These are phyloP conservation scores for Xylariaceae sp. DNA, from an alignment of 2,329 filamentous ascomycete species.

Conservation along the genomic window DNA sequence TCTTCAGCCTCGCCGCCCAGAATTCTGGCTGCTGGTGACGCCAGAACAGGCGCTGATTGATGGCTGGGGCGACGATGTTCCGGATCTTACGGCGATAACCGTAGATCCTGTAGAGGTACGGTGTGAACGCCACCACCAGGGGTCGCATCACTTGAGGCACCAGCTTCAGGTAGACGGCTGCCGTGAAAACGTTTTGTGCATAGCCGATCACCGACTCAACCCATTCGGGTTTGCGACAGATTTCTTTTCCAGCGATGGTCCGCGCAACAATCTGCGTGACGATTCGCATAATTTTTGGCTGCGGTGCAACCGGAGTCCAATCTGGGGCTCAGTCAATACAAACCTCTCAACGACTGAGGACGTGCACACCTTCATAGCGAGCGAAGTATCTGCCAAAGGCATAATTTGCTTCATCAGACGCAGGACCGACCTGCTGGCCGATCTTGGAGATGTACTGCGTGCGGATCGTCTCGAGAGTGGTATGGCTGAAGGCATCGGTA, in stretches of 20 bases:
- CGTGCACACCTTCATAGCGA: constrained; percentile 6
- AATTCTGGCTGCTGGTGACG: constrained; percentile 8
- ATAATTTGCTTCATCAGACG: constrained; percentile 3
- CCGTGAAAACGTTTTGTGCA: constrained; percentile 12
- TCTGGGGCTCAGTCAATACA: neutral
- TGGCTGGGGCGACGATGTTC: constrained; percentile 1
- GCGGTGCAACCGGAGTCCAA: constrained; percentile 11
- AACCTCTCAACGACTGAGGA: neutral
- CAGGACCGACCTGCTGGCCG: constrained; percentile 13
- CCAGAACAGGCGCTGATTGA: constrained; percentile 7
- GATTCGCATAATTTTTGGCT: constrained; percentile 12
- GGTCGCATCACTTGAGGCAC: constrained; percentile 5
- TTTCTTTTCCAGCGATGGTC: constrained; percentile 12
- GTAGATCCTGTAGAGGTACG: constrained; percentile 13
- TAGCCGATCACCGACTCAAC: constrained; percentile 6
- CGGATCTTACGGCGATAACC: constrained; percentile 7
- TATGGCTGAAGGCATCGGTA: constrained; percentile 12
- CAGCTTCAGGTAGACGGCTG: constrained; percentile 8
- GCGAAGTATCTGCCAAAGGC: constrained; percentile 11
- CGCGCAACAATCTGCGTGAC: constrained; percentile 13
- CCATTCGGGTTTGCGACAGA: constrained; percentile 17
- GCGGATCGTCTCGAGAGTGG: constrained; percentile 10
- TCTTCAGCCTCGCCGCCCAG: constrained; percentile 7
- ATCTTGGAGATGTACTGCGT: constrained; percentile 18
- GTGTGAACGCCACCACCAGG: constrained; percentile 6